phyloP scores from a whole-genome alignment of 176 grass and related monocot genomes.

The Zea luxurians region DNA sequence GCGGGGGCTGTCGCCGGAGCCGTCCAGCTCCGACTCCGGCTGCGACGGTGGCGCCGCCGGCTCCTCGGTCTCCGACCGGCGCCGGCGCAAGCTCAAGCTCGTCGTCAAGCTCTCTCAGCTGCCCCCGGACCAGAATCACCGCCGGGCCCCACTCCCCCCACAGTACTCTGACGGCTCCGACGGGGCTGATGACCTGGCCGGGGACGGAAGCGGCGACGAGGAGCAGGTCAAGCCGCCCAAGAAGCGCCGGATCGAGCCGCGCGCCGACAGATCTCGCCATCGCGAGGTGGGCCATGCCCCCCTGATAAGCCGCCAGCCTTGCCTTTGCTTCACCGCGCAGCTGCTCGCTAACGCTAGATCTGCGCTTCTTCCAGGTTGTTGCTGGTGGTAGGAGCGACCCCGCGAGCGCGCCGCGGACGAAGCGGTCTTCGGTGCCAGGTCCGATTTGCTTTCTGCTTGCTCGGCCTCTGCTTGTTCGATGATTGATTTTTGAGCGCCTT shows the following conservation, averaged over 20 bases:
- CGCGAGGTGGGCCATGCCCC: constrained; percentile 28
- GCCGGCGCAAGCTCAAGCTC: constrained; percentile 81
- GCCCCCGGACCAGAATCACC: constrained; percentile 37
- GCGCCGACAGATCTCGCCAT: constrained; percentile 60
- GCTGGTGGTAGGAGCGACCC: constrained; percentile 45
- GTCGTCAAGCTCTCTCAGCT: constrained; percentile 67
- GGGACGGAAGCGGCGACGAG: constrained; percentile 51
- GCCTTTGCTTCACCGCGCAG: constrained; percentile 34
- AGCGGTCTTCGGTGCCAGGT: constrained; percentile 64
- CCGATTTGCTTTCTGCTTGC: constrained; percentile 38
- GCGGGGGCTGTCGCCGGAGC: constrained; percentile 53
- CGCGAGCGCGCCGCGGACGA: constrained; percentile 52
- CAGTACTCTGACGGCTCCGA: constrained; percentile 49
- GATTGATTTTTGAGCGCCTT: constrained; percentile 28
- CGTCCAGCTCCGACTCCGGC: constrained; percentile 55
- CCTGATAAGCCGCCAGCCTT: constrained; percentile 17
- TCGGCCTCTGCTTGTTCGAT: constrained; percentile 18
- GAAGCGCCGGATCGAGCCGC: constrained; percentile 81
- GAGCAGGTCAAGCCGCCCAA: constrained; percentile 83
- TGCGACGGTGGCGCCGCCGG: constrained; percentile 41
- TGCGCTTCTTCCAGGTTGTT: constrained; percentile 46
- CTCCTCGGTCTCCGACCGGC: constrained; percentile 44
- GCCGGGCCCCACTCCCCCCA: constrained; percentile 45
- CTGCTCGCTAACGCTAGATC: constrained; percentile 48
- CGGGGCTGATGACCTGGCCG: constrained; percentile 30